A percentile compares a stretch with the other conserved stretches of the same genome.
Conservation (phyloP, 495 filamentous ascomycete species). For the Penicillium coffeae region DNA sequence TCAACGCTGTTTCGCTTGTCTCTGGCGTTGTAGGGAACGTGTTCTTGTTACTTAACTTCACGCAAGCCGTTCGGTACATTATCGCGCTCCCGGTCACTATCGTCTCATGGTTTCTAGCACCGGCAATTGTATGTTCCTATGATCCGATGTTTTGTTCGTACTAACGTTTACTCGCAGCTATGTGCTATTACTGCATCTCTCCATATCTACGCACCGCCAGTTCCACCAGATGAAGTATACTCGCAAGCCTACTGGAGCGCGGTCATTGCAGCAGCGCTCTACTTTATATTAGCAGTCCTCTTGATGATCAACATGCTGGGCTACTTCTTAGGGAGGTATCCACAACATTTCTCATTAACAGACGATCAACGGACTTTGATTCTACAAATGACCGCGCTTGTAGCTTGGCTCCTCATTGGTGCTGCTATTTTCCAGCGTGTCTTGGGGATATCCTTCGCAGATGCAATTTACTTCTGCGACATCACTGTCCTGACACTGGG, state of each 20-base stretch:
- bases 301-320: slow-evolving; percentile 77
- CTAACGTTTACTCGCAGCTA: slow-evolving; percentile 41
- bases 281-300: slow-evolving; percentile 58
- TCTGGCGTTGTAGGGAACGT: slow-evolving; percentile 67
- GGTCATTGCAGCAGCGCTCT: slow-evolving; percentile 63
- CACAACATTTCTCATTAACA: slow-evolving; percentile 68
- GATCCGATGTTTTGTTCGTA: neutral
- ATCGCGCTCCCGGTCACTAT: slow-evolving; percentile 68
- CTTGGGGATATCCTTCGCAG: slow-evolving; percentile 46
- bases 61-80: slow-evolving; percentile 72
- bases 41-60: slow-evolving; percentile 81
- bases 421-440: slow-evolving; percentile 53
- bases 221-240: slow-evolving; percentile 55
- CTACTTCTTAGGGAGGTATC: slow-evolving; percentile 73
- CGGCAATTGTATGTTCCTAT: slow-evolving; percentile 58
- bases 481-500: slow-evolving; percentile 65
- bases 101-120: slow-evolving; percentile 63
- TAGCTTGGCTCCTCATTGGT: slow-evolving; percentile 59
- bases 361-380: slow-evolving; percentile 68
- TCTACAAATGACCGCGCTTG: slow-evolving; percentile 60
- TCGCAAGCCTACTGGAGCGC: slow-evolving; percentile 78
- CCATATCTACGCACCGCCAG: slow-evolving; percentile 56
- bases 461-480: slow-evolving; percentile 62
- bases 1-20: slow-evolving; percentile 65
- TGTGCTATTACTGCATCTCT: slow-evolving; percentile 58